Evolutionary conservation across 352 stramenopile species (phyloP), one percentile per base, ranked within the genome.

Genomic region (Pythium periplocum): DNA sequence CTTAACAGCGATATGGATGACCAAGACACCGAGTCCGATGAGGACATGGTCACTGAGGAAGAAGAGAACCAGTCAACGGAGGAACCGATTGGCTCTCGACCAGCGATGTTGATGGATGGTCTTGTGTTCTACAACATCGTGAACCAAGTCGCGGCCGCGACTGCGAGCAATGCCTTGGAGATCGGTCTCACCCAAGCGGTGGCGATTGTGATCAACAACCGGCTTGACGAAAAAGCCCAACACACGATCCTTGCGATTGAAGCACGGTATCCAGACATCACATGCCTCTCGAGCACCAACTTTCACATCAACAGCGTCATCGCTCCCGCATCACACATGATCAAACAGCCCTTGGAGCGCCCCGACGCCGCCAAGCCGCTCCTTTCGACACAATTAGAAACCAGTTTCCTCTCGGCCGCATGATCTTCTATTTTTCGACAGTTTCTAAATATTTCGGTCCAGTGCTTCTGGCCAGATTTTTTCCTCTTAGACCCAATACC

Each of bases 51-150:
- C 34, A 51, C 30, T 9, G 46, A 52, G 26, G 45, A 53, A 38
- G 40, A 33, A 31, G 34, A 31, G 5, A 38, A 51, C 26, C 32
- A 50, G 51, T n/a, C n/a, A 51, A 32, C 37, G 40, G 43, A 42
- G 44, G 32, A n/a, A 34, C 1, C 17, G 5, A 37, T 35, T 45
- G 35, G 39, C 8, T 26, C 4, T 40, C 30, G 10, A 51, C 43
- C 43, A 10, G 30, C 32, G 32, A 39, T 45, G 4, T 35, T 64
- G 36, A 38, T 59, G 11, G 74, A 86, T 36, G 78, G 78, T 2
- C 50, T 90, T n/a, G 47, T 85, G 48, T 90, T 87, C 57, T 90
- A 87, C 66, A 57, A 69, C 9, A 64, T 68, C n/a, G 65, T 90
- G 26, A 75, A 51, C 36, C 58, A 68, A 36, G 64, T 87, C 2